Evolutionary conservation across 768 basidiomycete species (phyloP), one percentile per base, ranked within the genome.

Genomic region (Trametes gibbosa): DNA sequence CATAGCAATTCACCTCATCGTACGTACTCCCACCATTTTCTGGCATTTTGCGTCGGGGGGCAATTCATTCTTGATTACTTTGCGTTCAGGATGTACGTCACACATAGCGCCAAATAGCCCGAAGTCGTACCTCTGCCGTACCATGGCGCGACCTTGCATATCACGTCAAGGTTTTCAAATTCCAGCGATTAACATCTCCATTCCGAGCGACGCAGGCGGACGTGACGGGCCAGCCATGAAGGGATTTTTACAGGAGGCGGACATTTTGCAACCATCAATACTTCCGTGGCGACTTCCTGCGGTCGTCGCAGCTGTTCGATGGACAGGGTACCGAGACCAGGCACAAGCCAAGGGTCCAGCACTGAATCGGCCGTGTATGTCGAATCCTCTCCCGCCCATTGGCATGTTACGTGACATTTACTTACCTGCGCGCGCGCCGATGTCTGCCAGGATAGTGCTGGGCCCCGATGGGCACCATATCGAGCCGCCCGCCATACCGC

Each of bases 291-390:
- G 29, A 41, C 55, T 56, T 56, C 55, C 39, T 56, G 47, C 55
- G 55, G 47, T 39, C 37, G 55, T 41, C 55, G 55, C 47, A 50
- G 39, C 19, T 25, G 47, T 55, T 55, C 55, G 37, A 42, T 19
- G 17, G 34, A 49, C 27, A 56, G 47, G 55, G 46, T 56, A 48
- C 55, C 55, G 55, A 56, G 47, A 49, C 55, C 47, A 56, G 55
- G 55, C 55, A 56, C 55, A 34, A 32, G 41, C 16, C n/a, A 42
- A 43, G 34, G 47, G 40, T 12, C 23, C 37, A n/a, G 54, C 46
- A 48, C 24, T 40, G 47, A 49, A 50, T 19, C 19, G 47, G 0
- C 55, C 47, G 12, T 17, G 47, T 49, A 56, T 49, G 55, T 56
- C 13, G 27, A 49, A 19, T 29, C 25, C 32, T 32, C 5, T 41